Conservation (phyloP, 2,329 filamentous ascomycete species). For the Pseudocercospora macadamiae region DNA sequence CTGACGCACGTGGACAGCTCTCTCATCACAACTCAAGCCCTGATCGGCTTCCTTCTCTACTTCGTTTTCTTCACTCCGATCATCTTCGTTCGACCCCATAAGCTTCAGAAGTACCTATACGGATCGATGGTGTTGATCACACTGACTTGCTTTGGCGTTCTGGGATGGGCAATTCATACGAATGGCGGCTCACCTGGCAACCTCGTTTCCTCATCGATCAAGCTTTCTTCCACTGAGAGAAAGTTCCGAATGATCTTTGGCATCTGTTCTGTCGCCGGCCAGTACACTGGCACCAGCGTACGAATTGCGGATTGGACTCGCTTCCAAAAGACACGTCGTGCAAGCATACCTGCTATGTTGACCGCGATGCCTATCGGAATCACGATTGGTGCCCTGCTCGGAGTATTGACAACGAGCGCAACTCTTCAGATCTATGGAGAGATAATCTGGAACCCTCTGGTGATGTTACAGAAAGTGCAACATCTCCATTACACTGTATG, state of each 20-base stretch:
- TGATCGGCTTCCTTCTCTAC: conserved; percentile 13
- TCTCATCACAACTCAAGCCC: conserved; percentile 9
- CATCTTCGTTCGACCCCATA: conserved; percentile 9
- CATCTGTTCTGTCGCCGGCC: conserved; percentile 6
- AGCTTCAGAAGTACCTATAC: conserved; percentile 8
- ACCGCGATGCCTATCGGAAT: background rate
- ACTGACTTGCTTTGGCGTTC: conserved; percentile 4
- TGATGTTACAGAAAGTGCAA: conserved; percentile 26
- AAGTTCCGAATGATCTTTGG: conserved; percentile 1
- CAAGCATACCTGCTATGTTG: background rate
- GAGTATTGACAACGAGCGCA: conserved; percentile 24
- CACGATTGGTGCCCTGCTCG: background rate
- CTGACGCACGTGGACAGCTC: conserved; percentile 6
- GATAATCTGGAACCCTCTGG: conserved; percentile 31
- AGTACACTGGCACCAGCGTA: conserved; percentile 1
- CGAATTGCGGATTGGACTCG: conserved; percentile 11
- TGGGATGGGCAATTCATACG: conserved; percentile 5
- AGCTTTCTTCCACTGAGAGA: background rate
- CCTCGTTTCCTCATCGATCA: background rate
- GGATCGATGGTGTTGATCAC: background rate
- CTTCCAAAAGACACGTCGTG: background rate
- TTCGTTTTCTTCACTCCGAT: conserved; percentile 6
- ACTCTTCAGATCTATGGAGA: conserved; percentile 21
- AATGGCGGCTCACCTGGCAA: conserved; percentile 1
- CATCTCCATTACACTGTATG: conserved; percentile 19